Evolutionary conservation across 2,329 filamentous ascomycete species (phyloP), one percentile per base, ranked within the genome.

Genomic region (Cercospora nicotianae): DNA sequence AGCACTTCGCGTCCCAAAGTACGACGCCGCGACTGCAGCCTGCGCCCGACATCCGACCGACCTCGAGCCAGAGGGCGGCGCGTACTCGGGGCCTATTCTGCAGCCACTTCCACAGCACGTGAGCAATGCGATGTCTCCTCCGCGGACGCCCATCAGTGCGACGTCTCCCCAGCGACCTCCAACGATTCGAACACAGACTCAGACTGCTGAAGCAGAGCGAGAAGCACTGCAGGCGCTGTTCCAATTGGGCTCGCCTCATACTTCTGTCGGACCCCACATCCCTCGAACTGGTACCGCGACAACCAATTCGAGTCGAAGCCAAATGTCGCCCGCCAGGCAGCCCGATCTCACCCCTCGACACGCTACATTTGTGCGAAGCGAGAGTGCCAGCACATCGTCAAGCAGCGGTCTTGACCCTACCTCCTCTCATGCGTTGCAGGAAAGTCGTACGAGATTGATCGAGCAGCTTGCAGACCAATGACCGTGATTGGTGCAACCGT

Each of bases 141-240:
- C 76, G 3, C 71, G 73, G 7, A 79, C 77, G 6, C 76, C 77
- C 18, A 58, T 77, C 70, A 71, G 76, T 73, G 33, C 75, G 76
- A 30, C 74, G 7, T 63, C 65, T 6, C 69, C 60, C 18, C 71
- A 67, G 26, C 74, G 75, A 2, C 74, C 78, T 64, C 83, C 86
- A 7, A 86, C 89, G 16, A 80, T 91, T 4, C 88, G 89, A 69
- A 91, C 90, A 31, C 89, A 89, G 0, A 89, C 89, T 65, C 89
- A 91, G 70, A 88, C 88, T 23, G 81, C 87, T 8, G 87, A 91
- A 69, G 83, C 83, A 62, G 92, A 95, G 76, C 91, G 93, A 75
- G 92, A 94, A 74, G 92, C 92, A 5, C 88, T 94, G 58, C 91
- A 94, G 76, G 90, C 91, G 0, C 80, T 95, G 26, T 82, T 94